phyloP scores from a whole-genome alignment of 2,329 filamentous ascomycete genomes.

The Penicillium sp. region DNA sequence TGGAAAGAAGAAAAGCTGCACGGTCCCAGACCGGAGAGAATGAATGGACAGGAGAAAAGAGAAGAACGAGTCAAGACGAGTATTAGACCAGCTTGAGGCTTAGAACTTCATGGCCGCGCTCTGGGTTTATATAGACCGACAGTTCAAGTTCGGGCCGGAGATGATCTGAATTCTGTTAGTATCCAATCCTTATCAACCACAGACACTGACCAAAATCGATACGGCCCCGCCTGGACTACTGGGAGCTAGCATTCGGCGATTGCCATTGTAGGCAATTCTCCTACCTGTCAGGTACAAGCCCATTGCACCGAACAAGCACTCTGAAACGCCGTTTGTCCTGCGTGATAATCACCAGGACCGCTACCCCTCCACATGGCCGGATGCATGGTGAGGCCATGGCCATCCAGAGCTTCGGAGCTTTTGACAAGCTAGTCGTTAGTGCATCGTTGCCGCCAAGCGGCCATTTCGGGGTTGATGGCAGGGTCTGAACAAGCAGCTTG shows the following conservation, averaged over 20 bases:
- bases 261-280: constrained; percentile 2
- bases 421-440: background rate
- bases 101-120: background rate
- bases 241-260: background rate
- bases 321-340: constrained; percentile 19
- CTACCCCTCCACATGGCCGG: constrained; percentile 9
- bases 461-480: background rate
- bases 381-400: constrained; percentile 7
- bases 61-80: constrained; percentile 19
- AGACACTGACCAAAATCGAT: constrained; percentile 13
- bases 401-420: constrained; percentile 3
- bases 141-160: background rate
- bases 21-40: constrained; percentile 26
- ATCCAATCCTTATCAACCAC: constrained; percentile 14
- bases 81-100: constrained; percentile 18
- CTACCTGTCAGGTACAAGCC: constrained; percentile 4
- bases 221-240: background rate
- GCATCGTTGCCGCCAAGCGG: background rate
- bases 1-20: constrained; percentile 13
- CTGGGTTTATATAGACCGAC: constrained; percentile 16
- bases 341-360: constrained; percentile 9
- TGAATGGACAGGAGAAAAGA: constrained; percentile 17
- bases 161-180: constrained; percentile 9
- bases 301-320: constrained; percentile 2
- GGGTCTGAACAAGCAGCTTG: background rate